Base-by-base conservation (phyloP, 1,139 yeast species). In the Citeromyces hawaiiensis region DNA sequence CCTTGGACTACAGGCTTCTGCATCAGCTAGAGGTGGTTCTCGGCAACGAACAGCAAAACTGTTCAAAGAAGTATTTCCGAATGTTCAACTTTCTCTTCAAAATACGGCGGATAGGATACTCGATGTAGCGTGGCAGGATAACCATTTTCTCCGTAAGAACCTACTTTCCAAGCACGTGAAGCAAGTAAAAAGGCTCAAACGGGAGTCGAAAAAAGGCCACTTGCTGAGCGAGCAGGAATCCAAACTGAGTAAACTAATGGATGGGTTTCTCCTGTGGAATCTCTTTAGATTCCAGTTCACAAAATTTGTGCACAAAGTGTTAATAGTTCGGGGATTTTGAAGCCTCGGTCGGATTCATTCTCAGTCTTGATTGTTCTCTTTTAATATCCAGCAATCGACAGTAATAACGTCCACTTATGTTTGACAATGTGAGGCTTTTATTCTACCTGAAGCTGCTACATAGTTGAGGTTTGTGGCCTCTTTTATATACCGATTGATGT, bases 41-140 rank as follows among this genome's bases (percentile, higher is more conserved):
- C 35, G 59, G 65, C 43, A 61, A 65, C 23, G 63, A 65, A 21
- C 51, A 57, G 11, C 53, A 55, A 14, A 59, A 60, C 37, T 55
- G 73, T 3, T 63, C 67, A 35, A 67, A 66, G 38, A 86, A 80
- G 46, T 91, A 91, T 53, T 64, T 86, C 41, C 72, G 83, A 49
- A 72, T 88, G 48, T 91, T 91, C 61, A 85, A 87, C 52, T 85
- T 87, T 51, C 57, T 91, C 33, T 85, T 96, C 88, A 73, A 80
- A 46, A 60, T 88, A 36, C 72, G 78, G 45, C 78, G 85, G 45
- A 70, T 80, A 25, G 70, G 71, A 29, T 66, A 59, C 62, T 81
- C 44, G 65, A 69, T 43, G 53, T 50, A 4, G 60, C 67, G 15
- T 75, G 83, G 82, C 49, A 55, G 19, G 51, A 53, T 8, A 49